phyloP scores from a whole-genome alignment of 345 rosid genomes.

The Pistacia vera region DNA sequence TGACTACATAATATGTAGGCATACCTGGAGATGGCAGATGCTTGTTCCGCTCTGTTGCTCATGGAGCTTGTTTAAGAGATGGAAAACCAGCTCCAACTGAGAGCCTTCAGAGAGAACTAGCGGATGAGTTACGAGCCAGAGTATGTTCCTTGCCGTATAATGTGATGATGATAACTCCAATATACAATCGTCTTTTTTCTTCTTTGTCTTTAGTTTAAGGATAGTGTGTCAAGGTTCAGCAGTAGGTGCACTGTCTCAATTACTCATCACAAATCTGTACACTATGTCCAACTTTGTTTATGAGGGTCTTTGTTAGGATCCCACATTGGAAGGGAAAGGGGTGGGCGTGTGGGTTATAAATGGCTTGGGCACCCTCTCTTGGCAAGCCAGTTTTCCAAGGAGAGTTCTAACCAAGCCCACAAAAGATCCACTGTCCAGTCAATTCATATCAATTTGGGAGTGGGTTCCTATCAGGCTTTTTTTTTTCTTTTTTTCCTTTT shows the following conservation, averaged over 20 bases:
- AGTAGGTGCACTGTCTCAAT: background rate
- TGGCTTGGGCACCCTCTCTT: no score
- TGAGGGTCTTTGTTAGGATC: background rate
- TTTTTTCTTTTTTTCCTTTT: background rate
- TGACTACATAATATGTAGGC: constrained; percentile 47
- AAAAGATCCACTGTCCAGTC: no score
- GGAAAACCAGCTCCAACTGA: constrained; percentile 72
- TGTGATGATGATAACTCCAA: background rate
- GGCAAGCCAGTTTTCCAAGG: no score
- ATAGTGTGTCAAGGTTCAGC: background rate
- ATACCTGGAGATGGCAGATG: constrained; percentile 99
- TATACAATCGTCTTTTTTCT: background rate
- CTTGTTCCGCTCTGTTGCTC: constrained; percentile 91
- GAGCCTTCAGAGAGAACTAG: constrained; percentile 69
- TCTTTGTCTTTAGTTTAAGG: background rate
- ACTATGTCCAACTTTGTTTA: background rate
- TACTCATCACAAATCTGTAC: background rate
- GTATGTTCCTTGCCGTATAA: constrained; percentile 32
- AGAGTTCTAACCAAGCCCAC: no score
- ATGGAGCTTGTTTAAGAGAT: constrained; percentile 72
- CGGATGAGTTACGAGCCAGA: constrained; percentile 74
- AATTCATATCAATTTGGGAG: no score
- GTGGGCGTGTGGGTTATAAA: no score
- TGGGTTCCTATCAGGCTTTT: no score
- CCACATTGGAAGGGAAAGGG: no score